Conservation (phyloP, 2,329 filamentous ascomycete genomes). For the Dactylellina cionopaga region DNA sequence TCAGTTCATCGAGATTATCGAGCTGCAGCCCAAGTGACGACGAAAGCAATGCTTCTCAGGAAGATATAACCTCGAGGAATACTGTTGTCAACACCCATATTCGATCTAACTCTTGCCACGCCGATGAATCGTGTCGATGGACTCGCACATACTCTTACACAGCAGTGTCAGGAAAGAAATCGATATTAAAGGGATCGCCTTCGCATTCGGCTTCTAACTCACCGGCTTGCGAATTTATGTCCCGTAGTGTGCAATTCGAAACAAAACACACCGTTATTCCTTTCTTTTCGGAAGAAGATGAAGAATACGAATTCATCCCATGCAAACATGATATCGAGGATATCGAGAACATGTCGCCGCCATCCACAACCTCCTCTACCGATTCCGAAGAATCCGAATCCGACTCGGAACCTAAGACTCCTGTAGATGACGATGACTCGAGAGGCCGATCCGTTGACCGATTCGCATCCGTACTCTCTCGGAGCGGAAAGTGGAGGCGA, state of each 20-base stretch:
- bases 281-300: slow-evolving; percentile 23
- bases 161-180: slow-evolving; percentile 42
- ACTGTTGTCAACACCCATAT: slow-evolving; percentile 48
- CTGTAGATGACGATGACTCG: slow-evolving; percentile 45
- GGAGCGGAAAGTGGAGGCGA: slow-evolving; percentile 48
- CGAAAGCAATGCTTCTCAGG: slow-evolving; percentile 40
- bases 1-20: slow-evolving; percentile 30
- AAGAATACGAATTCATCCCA: slow-evolving; percentile 47
- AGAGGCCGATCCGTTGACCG: slow-evolving; percentile 44
- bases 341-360: slow-evolving; percentile 49
- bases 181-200: slow-evolving; percentile 51
- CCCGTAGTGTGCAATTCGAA: slow-evolving; percentile 44
- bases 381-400: slow-evolving; percentile 53
- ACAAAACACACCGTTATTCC: slow-evolving; percentile 45
- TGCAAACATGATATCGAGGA: slow-evolving; percentile 28
- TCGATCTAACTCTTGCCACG: slow-evolving; percentile 16
- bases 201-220: slow-evolving; percentile 45
- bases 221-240: slow-evolving; percentile 33
- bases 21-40: slow-evolving; percentile 49
- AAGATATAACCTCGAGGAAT: slow-evolving; percentile 49
- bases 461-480: slow-evolving; percentile 42
- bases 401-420: slow-evolving; percentile 49
- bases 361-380: slow-evolving; percentile 45
- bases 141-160: slow-evolving; percentile 49
- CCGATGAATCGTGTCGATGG: slow-evolving; percentile 31